Evolutionary conservation across 2,329 filamentous ascomycete genomes (phyloP).

Genomic region (Fusarium clavum): DNA sequence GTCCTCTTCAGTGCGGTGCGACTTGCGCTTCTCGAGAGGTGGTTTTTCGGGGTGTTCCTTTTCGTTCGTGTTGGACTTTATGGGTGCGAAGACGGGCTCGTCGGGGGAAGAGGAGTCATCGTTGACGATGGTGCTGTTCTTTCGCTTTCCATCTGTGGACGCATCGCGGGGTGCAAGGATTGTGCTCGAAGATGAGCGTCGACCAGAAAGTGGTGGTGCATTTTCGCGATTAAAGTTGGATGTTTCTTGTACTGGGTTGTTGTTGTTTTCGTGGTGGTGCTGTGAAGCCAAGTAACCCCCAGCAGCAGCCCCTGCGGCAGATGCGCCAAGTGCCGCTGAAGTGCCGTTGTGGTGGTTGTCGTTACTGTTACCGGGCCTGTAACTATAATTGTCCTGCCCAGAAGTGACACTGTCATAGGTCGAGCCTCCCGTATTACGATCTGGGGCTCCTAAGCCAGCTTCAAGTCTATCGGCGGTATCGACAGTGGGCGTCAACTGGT

Average conservation of each 20-base stretch:
- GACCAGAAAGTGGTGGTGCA: not conserved
- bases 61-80: slow-evolving; percentile 42
- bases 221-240: not conserved
- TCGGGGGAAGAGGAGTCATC: slow-evolving; percentile 2
- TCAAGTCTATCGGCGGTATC: slow-evolving; percentile 19
- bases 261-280: not conserved
- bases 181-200: slow-evolving; percentile 28
- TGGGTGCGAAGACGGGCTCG: slow-evolving; percentile 42
- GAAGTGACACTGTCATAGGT: slow-evolving; percentile 11
- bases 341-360: not conserved
- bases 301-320: not conserved
- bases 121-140: not conserved
- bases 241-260: not conserved
- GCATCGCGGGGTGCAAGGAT: slow-evolving; percentile 4
- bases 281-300: slow-evolving; percentile 5
- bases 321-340: slow-evolving; percentile 16
- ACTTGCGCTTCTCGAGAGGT: slow-evolving; percentile 41
- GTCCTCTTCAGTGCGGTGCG: slow-evolving; percentile 60
- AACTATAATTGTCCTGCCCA: not conserved
- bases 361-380: not conserved
- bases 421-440: not conserved
- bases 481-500: slow-evolving; percentile 17
- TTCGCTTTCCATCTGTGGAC: not conserved
- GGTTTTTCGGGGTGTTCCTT: slow-evolving; percentile 29
- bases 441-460: slow-evolving; percentile 21